Percentiles rank a stretch among this genome's conserved stretches.
These are phyloP conservation scores for Mycosphaerella sp. DNA, from an alignment of 2,329 filamentous ascomycete species.

Conservation along the genomic window DNA sequence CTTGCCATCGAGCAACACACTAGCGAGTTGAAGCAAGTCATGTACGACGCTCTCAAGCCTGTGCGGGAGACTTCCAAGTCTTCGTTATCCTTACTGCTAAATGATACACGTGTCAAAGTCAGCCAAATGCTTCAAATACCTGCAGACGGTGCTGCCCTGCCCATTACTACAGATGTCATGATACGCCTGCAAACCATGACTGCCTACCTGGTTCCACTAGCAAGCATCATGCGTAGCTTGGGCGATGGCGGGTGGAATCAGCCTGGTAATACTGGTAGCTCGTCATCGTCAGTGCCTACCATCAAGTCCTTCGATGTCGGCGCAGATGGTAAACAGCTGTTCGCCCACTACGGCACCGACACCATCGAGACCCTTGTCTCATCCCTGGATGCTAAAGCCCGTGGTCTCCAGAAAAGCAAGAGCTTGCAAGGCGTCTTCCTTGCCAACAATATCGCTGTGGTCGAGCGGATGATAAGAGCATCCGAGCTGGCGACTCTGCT, in stretches of 20 bases:
- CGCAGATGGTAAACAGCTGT: constrained; percentile 79
- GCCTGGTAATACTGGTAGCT: constrained; percentile 47
- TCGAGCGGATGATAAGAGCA: constrained; percentile 75
- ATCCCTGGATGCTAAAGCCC: constrained; percentile 68
- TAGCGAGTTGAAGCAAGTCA: constrained; percentile 74
- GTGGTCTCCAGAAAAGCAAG: constrained; percentile 67
- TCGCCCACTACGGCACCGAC: constrained; percentile 84
- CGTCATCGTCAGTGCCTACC: constrained; percentile 60
- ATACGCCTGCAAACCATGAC: constrained; percentile 80
- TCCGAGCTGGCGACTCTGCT: constrained; percentile 74
- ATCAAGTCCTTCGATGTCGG: constrained; percentile 78
- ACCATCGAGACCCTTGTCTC: constrained; percentile 76
- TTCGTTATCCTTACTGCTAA: constrained; percentile 74
- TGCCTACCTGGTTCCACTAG: constrained; percentile 75
- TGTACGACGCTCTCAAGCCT: constrained; percentile 81
- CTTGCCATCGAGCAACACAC: constrained; percentile 74
- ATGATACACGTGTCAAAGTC: constrained; percentile 71
- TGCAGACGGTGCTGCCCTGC: constrained; percentile 68
- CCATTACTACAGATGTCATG: constrained; percentile 79
- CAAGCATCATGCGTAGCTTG: constrained; percentile 83
- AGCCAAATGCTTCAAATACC: constrained; percentile 62
- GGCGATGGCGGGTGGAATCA: constrained; percentile 84
- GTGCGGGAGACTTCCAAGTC: constrained; percentile 86
- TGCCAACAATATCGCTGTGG: constrained; percentile 76
- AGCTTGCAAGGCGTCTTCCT: constrained; percentile 80